Conservation (phyloP, 2,329 filamentous ascomycete genomes). For the Fusarium falciforme region DNA sequence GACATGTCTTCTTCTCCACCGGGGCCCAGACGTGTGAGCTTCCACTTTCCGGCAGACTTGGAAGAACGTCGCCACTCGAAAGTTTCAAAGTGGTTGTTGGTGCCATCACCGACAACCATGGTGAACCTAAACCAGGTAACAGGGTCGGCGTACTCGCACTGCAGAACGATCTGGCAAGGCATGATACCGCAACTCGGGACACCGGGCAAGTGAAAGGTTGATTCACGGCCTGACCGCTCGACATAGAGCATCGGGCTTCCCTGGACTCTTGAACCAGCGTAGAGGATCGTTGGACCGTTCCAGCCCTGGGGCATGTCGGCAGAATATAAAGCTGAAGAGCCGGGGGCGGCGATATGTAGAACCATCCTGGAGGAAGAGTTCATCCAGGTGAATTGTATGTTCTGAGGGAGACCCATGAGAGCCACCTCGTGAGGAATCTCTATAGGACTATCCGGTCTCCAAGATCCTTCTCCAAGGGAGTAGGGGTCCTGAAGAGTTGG, state of each 20-base stretch:
- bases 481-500: conserved; percentile 1
- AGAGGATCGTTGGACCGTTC: conserved; percentile 9
- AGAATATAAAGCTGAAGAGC: conserved; percentile 8
- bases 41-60: conserved; percentile 20
- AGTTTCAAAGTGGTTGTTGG: background rate
- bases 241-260: conserved; percentile 14
- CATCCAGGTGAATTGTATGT: conserved; percentile 28
- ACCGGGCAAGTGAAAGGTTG: conserved; percentile 23
- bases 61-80: conserved; percentile 28
- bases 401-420: conserved; percentile 24
- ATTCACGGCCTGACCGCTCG: background rate
- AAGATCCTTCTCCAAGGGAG: background rate
- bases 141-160: background rate
- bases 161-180: conserved; percentile 8
- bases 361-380: conserved; percentile 19
- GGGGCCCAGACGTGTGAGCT: conserved; percentile 21
- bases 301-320: conserved; percentile 22
- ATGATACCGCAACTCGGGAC: conserved; percentile 12
- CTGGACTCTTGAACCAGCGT: conserved; percentile 2
- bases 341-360: conserved; percentile 11
- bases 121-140: conserved; percentile 18
- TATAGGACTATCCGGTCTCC: background rate
- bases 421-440: conserved; percentile 23
- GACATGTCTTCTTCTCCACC: background rate
- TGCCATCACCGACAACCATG: conserved; percentile 17